Base-by-base conservation (phyloP, 331 rosid genomes). In the Pyracantha coccinea region DNA sequence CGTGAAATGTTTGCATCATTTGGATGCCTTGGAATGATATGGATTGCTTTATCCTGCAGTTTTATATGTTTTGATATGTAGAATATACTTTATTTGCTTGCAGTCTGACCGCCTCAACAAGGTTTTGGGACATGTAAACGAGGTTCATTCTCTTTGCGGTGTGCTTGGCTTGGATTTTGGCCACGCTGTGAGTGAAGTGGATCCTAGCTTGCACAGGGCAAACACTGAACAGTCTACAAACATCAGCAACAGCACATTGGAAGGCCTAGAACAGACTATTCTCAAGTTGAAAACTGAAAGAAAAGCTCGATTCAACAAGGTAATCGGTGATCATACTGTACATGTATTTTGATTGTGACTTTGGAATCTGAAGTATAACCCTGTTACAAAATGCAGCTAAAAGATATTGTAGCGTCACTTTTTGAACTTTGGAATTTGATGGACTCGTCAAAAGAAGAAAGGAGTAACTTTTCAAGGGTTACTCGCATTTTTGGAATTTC, bases 391-490 rank as follows among this genome's bases (percentile, higher is more conserved):
- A 77, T 90, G 86, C 97, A 94, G 99, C 82, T 94, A 82, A 92
- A 86, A 84, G 96, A 90, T 78, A 64, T 87, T 77, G 88, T 86
- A 11, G 74, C 87, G 19, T 76, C 89, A 67, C 77, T 94, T 54
- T 86, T 82, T 74, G 99, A 94, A 55, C 97, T 94, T 69, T 94
- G 97, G 97, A 92, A 87, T 83, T 94, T 94, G 93, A 94, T 94
- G 99, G 99, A 94, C 84, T 86, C 99, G 0, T 83, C 99, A 60
- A 88, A 80, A 67, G 97, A 92, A 73, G 99, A 92, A 83, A 90
- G 84, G 73, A 84, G 82, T 72, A 73, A 76, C 62, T 94, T 92
- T 83, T 84, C 66, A 3, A 86, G 84, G 84, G 80, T 87, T 66
- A 83, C 91, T 67, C 83, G 85, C 45, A 76, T 92, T 76, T 81